A percentile compares a stretch with the other conserved stretches of the same genome.
Evolutionary conservation across 805 yeast genomes (phyloP).

Genomic region (Geotrichum ghanense): DNA sequence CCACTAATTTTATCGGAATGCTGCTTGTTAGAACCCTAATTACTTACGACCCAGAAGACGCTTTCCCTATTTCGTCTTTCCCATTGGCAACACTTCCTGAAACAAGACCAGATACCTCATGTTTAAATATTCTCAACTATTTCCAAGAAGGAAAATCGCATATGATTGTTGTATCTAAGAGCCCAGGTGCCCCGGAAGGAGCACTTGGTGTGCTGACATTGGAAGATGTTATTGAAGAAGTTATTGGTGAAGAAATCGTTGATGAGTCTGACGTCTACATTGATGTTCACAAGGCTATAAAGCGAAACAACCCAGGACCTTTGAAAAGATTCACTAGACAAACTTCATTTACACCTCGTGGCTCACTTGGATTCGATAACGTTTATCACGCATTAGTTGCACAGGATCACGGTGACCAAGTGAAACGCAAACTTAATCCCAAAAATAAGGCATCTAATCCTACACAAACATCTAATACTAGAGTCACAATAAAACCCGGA

Average conservation of each 20-base stretch:
- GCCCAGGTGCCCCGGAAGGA: constrained; percentile 73
- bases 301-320: constrained; percentile 34
- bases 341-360: constrained; percentile 4
- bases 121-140: constrained; percentile 85
- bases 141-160: constrained; percentile 97
- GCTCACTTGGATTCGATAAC: not conserved
- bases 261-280: constrained; percentile 92
- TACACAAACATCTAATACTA: constrained; percentile 44
- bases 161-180: constrained; percentile 84
- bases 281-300: constrained; percentile 81
- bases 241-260: constrained; percentile 94
- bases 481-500: constrained; percentile 48
- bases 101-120: constrained; percentile 82
- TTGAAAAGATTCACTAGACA: constrained; percentile 10
- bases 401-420: not conserved
- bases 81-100: constrained; percentile 95
- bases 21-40: constrained; percentile 81
- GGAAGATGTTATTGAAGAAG: constrained; percentile 96
- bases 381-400: not conserved
- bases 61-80: constrained; percentile 81
- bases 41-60: constrained; percentile 94
- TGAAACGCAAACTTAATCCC: constrained; percentile 32
- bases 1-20: constrained; percentile 90
- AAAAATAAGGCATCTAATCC: constrained; percentile 64
- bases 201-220: constrained; percentile 86